phyloP scores from a whole-genome alignment of 2,329 filamentous ascomycete species.

The Trichophyton schoenleinii region DNA sequence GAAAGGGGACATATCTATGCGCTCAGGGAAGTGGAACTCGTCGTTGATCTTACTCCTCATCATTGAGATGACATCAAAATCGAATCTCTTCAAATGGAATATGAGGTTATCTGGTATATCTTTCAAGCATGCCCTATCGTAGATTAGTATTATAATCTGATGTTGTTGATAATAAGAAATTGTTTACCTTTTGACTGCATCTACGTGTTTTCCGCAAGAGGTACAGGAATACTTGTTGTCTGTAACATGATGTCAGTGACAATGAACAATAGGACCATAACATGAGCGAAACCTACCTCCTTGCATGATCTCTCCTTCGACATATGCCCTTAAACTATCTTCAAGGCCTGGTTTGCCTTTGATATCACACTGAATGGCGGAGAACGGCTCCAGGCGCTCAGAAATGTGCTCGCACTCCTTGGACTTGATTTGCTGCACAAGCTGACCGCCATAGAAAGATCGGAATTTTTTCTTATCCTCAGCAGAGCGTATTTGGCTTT shows the following conservation, averaged over 20 bases:
- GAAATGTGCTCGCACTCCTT: slow-evolving; percentile 92
- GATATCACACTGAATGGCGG: slow-evolving; percentile 90
- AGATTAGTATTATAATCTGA: slow-evolving; percentile 12
- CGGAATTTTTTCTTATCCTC: slow-evolving; percentile 62
- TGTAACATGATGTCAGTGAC: slow-evolving; percentile 23
- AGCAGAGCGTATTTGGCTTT: slow-evolving; percentile 58
- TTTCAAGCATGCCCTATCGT: slow-evolving; percentile 65
- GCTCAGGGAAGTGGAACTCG: slow-evolving; percentile 72
- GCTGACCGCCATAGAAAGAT: slow-evolving; percentile 78
- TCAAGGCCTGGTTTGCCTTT: slow-evolving; percentile 75
- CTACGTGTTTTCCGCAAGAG: slow-evolving; percentile 73
- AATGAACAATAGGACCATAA: neutral
- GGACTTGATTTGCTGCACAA: slow-evolving; percentile 90
- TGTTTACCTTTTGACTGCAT: slow-evolving; percentile 70
- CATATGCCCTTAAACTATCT: slow-evolving; percentile 87
- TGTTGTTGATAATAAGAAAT: neutral
- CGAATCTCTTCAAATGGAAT: slow-evolving; percentile 66
- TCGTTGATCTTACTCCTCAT: slow-evolving; percentile 91
- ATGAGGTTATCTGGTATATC: slow-evolving; percentile 89
- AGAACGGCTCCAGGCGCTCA: slow-evolving; percentile 78
- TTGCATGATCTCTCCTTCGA: slow-evolving; percentile 92
- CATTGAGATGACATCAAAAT: slow-evolving; percentile 48
- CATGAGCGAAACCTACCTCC: slow-evolving; percentile 44
- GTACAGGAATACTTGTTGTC: slow-evolving; percentile 98
- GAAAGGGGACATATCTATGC: slow-evolving; percentile 79